A percentile compares a stretch with the other conserved stretches of the same genome.
Evolutionary conservation across 805 yeast species (phyloP).

Genomic region (Zygosaccharomyces kombuchaensis): DNA sequence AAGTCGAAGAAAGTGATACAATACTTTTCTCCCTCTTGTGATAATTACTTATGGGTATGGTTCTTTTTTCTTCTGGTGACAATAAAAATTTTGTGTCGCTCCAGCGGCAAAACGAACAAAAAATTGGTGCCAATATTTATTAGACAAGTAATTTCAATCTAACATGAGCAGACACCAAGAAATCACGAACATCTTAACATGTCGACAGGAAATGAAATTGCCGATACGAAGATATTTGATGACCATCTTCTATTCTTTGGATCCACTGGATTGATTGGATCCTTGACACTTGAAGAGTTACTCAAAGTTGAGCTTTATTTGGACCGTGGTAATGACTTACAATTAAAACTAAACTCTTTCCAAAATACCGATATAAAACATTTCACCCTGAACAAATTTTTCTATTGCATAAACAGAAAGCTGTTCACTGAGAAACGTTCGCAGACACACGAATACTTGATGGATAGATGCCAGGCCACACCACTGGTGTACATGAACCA

Average conservation of each 20-base stretch:
- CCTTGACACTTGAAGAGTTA: constrained; percentile 14
- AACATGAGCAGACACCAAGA: not conserved
- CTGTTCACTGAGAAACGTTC: constrained; percentile 1
- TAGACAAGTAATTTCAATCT: not conserved
- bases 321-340: constrained; percentile 5
- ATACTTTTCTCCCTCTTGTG: too few species aligned
- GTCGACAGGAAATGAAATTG: not conserved
- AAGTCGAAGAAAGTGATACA: too few species aligned
- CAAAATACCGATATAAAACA: constrained; percentile 1
- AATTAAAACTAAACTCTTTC: constrained; percentile 3
- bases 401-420: constrained; percentile 11
- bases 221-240: constrained; percentile 4
- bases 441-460: constrained; percentile 2
- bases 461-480: constrained; percentile 1
- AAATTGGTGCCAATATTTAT: too few species aligned
- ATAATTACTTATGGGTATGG: too few species aligned
- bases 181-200: not conserved
- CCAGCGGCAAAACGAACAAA: not conserved
- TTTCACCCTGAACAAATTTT: constrained; percentile 8
- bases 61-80: too few species aligned
- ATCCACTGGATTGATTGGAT: constrained; percentile 24
- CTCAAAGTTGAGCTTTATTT: constrained; percentile 14
- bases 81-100: constrained; percentile 4
- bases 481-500: constrained; percentile 4
- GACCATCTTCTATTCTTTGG: constrained; percentile 21